Base-by-base conservation (phyloP, 768 basidiomycete genomes). In the Lactarius sp. region DNA sequence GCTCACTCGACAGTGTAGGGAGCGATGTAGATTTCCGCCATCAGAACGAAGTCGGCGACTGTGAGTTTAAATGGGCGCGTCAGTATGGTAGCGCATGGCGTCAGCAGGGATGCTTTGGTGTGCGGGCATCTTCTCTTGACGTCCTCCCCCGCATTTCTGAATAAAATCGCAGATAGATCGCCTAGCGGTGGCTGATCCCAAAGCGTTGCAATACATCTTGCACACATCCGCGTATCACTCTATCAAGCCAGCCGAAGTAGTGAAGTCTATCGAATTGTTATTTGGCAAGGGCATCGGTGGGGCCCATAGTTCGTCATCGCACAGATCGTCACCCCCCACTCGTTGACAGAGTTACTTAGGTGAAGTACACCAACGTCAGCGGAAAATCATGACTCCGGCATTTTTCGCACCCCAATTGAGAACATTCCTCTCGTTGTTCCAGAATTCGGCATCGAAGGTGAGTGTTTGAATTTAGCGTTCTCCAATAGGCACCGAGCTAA, bases 181-280 rank as follows among this genome's bases (percentile, higher is more conserved):
- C 22, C 2, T 27, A 27, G 3, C 2, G 27, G 14, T 61, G 14
- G 46, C 39, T 14, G 60, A 37, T 6, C 41, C 59, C 14, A 52
- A 71, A 66, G 27, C 27, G 27, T 27, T 27, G 27, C 27, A 27
- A 3, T 27, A 27, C 27, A 27, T 27, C 27, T 27, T 69, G 4
- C 70, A 73, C 52, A 71, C 66, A 51, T 69, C 71, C 0, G 71
- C 70, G 41, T 73, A 72, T 57, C 61, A 67, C 54, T 73, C 65
- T 49, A 51, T 44, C 6, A 69, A 60, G 33, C 33, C 46, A 33
- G 39, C n/a, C 0, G 64, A 63, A 4, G n/a, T 52, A 2, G 18
- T 61, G 6, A 65, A 67, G 27, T 33, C 59, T 18, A 59, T 60
- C 0, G 56, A 69, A 6, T 49, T 69, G 44, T 72, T 8, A 33